phyloP scores from a whole-genome alignment of 2,329 filamentous ascomycete species.

The Pestalotiopsis sp. region DNA sequence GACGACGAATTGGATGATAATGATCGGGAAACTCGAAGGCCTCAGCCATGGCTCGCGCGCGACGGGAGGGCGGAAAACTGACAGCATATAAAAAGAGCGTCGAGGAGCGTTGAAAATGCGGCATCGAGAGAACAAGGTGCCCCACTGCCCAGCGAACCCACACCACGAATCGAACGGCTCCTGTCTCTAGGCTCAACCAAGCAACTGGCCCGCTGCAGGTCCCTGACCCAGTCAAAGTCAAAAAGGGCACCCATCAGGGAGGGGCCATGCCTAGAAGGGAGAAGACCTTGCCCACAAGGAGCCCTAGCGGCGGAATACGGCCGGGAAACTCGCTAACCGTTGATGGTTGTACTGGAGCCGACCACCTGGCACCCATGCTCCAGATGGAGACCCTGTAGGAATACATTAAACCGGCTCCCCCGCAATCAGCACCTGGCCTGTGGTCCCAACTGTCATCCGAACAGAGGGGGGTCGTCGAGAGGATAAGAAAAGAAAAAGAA shows the following conservation, averaged over 20 bases:
- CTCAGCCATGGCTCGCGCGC: not conserved
- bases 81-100: not conserved
- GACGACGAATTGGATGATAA: not conserved
- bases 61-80: slow-evolving; percentile 6
- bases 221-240: not conserved
- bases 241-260: not conserved
- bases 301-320: slow-evolving; percentile 8
- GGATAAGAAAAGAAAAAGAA: too few relatives aligned
- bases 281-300: not conserved
- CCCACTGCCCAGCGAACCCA: not conserved
- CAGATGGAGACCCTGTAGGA: too few relatives aligned
- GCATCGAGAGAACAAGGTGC: not conserved
- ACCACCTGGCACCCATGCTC: too few relatives aligned
- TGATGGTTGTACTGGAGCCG: too few relatives aligned
- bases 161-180: not conserved
- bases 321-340: not conserved
- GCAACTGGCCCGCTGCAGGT: slow-evolving; percentile 3
- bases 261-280: not conserved
- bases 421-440: too few relatives aligned
- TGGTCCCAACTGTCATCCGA: too few relatives aligned
- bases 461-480: too few relatives aligned
- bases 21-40: slow-evolving; percentile 4
- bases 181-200: not conserved
- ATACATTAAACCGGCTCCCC: too few relatives aligned
- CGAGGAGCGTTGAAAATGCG: not conserved